Conservation (phyloP, 495 filamentous ascomycete species). For the Penicillium coffeae region DNA sequence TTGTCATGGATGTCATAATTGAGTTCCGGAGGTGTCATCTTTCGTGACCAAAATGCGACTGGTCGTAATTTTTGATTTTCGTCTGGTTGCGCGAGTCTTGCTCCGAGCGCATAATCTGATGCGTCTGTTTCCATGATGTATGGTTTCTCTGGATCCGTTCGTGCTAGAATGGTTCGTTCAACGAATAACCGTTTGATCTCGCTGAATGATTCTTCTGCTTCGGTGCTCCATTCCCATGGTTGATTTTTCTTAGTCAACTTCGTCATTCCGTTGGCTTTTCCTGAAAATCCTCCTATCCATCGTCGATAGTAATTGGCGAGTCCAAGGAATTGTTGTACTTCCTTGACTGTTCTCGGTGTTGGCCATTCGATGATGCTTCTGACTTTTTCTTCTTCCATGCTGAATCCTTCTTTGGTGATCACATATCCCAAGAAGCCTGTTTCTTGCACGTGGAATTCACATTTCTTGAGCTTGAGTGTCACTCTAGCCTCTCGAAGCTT, state of each 20-base stretch:
- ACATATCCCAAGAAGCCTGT: slow-evolving; percentile 10
- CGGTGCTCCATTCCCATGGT: background rate
- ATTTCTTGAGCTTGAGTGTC: slow-evolving; percentile 9
- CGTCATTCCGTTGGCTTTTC: background rate
- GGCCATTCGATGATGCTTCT: background rate
- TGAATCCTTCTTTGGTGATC: too few relatives aligned
- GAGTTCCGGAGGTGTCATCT: background rate
- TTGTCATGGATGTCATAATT: background rate
- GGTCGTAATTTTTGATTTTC: background rate
- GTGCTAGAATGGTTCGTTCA: background rate
- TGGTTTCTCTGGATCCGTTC: background rate
- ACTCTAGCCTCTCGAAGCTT: slow-evolving; percentile 10
- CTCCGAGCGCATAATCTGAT: background rate
- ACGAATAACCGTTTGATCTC: background rate
- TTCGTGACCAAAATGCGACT: background rate
- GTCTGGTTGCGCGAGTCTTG: background rate
- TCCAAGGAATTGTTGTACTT: background rate
- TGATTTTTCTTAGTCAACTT: slow-evolving; percentile 1
- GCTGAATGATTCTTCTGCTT: background rate
- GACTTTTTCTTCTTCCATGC: too few relatives aligned
- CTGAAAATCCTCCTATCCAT: background rate
- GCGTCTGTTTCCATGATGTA: background rate
- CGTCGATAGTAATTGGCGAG: background rate
- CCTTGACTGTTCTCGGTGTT: background rate
- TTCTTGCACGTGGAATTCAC: slow-evolving; percentile 14